Conservation (phyloP, 1,284 basidiomycete genomes). For the Phylloboletellus chloephorus region DNA sequence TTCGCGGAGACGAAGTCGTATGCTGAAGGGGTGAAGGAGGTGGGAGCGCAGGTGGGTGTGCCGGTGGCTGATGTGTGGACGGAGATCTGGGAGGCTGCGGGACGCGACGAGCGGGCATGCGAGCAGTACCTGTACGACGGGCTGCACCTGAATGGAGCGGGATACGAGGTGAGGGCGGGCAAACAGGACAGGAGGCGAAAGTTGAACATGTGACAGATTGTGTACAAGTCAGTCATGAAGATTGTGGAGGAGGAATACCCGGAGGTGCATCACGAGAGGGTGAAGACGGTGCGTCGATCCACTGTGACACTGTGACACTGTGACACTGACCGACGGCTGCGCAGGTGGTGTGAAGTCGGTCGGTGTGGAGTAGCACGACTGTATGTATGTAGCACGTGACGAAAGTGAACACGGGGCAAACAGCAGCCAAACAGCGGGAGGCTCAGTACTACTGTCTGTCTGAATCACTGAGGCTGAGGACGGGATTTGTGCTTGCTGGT, state of each 20-base stretch:
- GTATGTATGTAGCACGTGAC: constrained; percentile 33
- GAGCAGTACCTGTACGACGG: constrained; percentile 61
- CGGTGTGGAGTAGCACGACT: constrained; percentile 32
- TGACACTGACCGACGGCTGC: constrained; percentile 4
- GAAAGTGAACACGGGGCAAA: constrained; percentile 26
- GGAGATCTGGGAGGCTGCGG: constrained; percentile 60
- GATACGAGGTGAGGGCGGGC: constrained; percentile 52
- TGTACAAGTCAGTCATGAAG: constrained; percentile 58
- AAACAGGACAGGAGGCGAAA: constrained; percentile 5
- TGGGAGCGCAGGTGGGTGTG: constrained; percentile 51
- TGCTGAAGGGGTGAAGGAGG: constrained; percentile 61
- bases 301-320: background rate
- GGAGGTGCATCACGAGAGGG: constrained; percentile 61
- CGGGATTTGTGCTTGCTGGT: constrained; percentile 21
- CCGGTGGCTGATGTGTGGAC: constrained; percentile 69
- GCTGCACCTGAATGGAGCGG: constrained; percentile 67
- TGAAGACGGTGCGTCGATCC: constrained; percentile 35
- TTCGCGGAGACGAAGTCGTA: constrained; percentile 62
- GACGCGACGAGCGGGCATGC: constrained; percentile 48
- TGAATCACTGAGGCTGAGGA: background rate
- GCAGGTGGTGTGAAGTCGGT: constrained; percentile 42
- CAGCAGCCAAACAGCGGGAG: constrained; percentile 24
- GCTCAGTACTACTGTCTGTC: constrained; percentile 4
- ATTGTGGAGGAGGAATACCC: constrained; percentile 57
- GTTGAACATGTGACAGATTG: constrained; percentile 44